These are phyloP conservation scores for Zygosaccharomyces pseudobailii DNA, from an alignment of 1,139 yeast species.

Conservation along the genomic window DNA sequence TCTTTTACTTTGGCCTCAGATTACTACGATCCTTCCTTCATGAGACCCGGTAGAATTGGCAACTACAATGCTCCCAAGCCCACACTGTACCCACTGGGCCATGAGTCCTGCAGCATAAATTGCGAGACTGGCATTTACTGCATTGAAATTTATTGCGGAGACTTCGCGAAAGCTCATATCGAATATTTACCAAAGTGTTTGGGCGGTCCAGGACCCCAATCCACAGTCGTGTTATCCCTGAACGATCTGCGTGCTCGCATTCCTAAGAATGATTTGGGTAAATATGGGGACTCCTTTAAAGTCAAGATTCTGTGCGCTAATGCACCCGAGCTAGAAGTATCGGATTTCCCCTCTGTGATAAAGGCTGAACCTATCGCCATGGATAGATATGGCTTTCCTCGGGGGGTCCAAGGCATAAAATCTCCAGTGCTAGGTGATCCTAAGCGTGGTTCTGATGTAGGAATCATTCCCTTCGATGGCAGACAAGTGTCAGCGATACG, in stretches of 20 bases:
- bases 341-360: slow-evolving; percentile 26
- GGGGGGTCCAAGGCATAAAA: slow-evolving; percentile 39
- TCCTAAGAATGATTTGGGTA: slow-evolving; percentile 36
- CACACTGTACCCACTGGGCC: slow-evolving; percentile 41
- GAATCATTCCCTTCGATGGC: slow-evolving; percentile 26
- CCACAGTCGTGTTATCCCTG: slow-evolving; percentile 47
- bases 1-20: slow-evolving; percentile 72
- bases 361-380: slow-evolving; percentile 19
- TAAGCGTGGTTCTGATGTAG: slow-evolving; percentile 27
- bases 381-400: slow-evolving; percentile 27
- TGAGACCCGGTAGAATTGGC: slow-evolving; percentile 28
- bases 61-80: slow-evolving; percentile 35
- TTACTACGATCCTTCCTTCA: slow-evolving; percentile 34
- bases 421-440: slow-evolving; percentile 43
- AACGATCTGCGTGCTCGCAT: slow-evolving; percentile 42
- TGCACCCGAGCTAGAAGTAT: slow-evolving; percentile 35
- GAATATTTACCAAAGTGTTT: slow-evolving; percentile 56
- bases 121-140: slow-evolving; percentile 66
- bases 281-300: slow-evolving; percentile 41
- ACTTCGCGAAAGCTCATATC: slow-evolving; percentile 56
- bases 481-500: slow-evolving; percentile 45
- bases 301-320: slow-evolving; percentile 48
- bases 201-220: slow-evolving; percentile 58
- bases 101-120: slow-evolving; percentile 43
- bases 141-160: slow-evolving; percentile 52